phyloP scores from a whole-genome alignment of 441 rosid species.

The Erodium trifolium region DNA sequence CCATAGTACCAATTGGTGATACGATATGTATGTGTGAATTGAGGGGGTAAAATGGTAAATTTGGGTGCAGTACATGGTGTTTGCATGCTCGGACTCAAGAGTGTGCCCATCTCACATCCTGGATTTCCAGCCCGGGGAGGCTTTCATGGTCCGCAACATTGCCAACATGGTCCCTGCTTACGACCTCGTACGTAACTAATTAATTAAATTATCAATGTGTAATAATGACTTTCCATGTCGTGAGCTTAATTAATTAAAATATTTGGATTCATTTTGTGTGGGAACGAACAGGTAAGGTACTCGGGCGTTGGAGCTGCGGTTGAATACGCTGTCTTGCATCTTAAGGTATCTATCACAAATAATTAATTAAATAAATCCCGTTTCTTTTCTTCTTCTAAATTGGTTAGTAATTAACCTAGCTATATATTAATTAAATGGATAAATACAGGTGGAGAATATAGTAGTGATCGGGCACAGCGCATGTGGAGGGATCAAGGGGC shows the following conservation, averaged over 20 bases:
- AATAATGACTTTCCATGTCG: too few relatives aligned
- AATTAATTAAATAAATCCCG: too few relatives aligned
- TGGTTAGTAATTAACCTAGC: too few relatives aligned
- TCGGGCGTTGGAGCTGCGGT: slow-evolving; percentile 79
- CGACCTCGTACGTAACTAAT: slow-evolving; percentile 45
- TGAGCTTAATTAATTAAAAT: too few relatives aligned
- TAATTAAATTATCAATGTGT: neutral
- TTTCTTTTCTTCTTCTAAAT: too few relatives aligned
- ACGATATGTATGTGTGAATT: too few relatives aligned
- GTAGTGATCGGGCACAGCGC: slow-evolving; percentile 91
- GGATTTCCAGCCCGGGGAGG: slow-evolving; percentile 90
- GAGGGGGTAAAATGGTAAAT: neutral
- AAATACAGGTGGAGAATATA: slow-evolving; percentile 59
- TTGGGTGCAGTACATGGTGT: slow-evolving; percentile 74
- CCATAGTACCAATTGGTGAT: too few relatives aligned
- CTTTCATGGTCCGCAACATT: slow-evolving; percentile 86
- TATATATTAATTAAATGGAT: too few relatives aligned
- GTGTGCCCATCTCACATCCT: slow-evolving; percentile 92
- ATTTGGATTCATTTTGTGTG: neutral
- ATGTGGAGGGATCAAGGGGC: slow-evolving; percentile 98
- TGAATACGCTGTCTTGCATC: slow-evolving; percentile 93
- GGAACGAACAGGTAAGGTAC: slow-evolving; percentile 36
- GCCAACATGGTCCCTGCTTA: slow-evolving; percentile 88
- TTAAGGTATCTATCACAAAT: slow-evolving; percentile 45
- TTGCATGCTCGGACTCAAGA: slow-evolving; percentile 94